Evolutionary conservation across 352 stramenopile species (phyloP), one percentile per base, ranked within the genome.

Genomic region (Phytophthora pisi): DNA sequence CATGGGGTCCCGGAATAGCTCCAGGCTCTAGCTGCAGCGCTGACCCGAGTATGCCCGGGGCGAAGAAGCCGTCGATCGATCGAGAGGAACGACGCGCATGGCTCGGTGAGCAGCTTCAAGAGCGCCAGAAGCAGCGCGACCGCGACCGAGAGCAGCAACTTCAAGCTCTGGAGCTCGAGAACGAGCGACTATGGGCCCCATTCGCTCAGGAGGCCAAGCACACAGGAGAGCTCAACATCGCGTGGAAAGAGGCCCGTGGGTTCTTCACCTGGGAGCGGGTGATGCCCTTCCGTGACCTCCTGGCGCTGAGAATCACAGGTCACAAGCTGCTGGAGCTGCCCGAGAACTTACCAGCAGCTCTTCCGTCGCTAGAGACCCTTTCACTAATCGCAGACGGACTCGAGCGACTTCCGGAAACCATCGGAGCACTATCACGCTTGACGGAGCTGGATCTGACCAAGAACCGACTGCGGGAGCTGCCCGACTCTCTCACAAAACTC

Each of bases 151-250:
- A 68, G 1, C 51, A 81, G 45, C 64, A 76, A 49, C 58, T 63
- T 2, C 51, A 50, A 24, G 78, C 79, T 34, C 52, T 79, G 9
- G 51, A 81, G 34, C 43, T 72, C 8, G 69, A 66, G 24, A 72
- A 81, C 11, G 56, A 85, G 28, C 64, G 70, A 23, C 64, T 88
- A 3, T 92, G 84, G 84, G 72, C 61, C 30, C 80, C 82, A 7
- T 90, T 82, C 54, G 52, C 74, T 1, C 67, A 52, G 9, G 54
- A 83, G 34, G 72, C 75, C 6, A 70, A 66, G 23, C 50, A 65
- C 13, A 78, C 75, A 0, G 78, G 79, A 45, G 82, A 91, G 52
- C 74, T 92, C 53, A 92, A 92, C 31, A 70, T 92, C 13, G 80
- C 84, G 2, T 92, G 84, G 82, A 86, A 91, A 53, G 50, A 86